Percentiles rank a stretch among this genome's conserved stretches.
phyloP scores from a whole-genome alignment of 2,329 filamentous ascomycete genomes.

The Microdochium bolleyi region DNA sequence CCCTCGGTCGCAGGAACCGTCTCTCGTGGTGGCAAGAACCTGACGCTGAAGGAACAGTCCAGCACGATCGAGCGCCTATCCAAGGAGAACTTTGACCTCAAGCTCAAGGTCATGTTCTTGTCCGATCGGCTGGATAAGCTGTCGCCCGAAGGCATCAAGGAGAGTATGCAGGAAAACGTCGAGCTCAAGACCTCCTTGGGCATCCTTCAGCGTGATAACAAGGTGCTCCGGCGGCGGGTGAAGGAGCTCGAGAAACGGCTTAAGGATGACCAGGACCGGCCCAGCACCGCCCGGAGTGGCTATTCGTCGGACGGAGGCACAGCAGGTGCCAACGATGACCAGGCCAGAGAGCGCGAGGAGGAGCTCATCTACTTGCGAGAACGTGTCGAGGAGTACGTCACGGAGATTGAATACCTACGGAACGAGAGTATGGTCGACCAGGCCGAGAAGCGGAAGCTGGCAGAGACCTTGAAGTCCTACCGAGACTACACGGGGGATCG shows the following conservation, averaged over 20 bases:
- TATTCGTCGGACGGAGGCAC: conserved; percentile 51
- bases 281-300: conserved; percentile 49
- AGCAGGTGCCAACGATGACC: conserved; percentile 47
- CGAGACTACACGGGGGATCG: conserved; percentile 35
- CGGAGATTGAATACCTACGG: conserved; percentile 74
- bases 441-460: conserved; percentile 77
- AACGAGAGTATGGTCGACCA: conserved; percentile 73
- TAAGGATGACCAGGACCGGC: conserved; percentile 55
- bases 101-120: conserved; percentile 95
- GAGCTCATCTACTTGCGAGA: conserved; percentile 81
- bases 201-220: conserved; percentile 85
- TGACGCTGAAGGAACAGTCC: conserved; percentile 95
- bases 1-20: conserved; percentile 40
- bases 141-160: conserved; percentile 92
- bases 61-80: conserved; percentile 93
- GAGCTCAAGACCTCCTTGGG: conserved; percentile 87
- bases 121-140: conserved; percentile 88
- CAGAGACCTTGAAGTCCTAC: conserved; percentile 62
- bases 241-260: conserved; percentile 81
- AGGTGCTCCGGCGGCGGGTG: conserved; percentile 69
- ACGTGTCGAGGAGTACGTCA: conserved; percentile 74
- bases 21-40: conserved; percentile 53
- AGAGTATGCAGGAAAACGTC: conserved; percentile 97
- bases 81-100: conserved; percentile 97
- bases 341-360: conserved; percentile 66